phyloP scores from a whole-genome alignment of 805 yeast genomes.

The Tetrapisispora pingtungensis region DNA sequence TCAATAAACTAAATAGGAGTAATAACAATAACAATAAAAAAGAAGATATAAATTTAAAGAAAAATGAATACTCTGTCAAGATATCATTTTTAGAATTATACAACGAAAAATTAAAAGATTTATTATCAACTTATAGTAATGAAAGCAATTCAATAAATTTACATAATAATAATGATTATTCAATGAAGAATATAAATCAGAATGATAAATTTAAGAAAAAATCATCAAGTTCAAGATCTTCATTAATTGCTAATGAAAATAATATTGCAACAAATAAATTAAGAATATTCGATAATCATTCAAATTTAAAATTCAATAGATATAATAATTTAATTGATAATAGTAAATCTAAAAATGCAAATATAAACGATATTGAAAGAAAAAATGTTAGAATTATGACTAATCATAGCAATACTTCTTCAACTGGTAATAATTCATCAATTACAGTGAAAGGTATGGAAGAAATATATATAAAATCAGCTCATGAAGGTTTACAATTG shows the following conservation, averaged over 20 bases:
- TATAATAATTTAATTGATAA: background rate
- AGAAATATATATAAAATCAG: conserved; percentile 39
- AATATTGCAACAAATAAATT: background rate
- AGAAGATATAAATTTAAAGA: background rate
- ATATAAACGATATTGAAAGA: conserved; percentile 29
- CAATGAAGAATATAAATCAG: too few species aligned
- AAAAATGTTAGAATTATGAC: conserved; percentile 49
- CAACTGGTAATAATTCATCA: conserved; percentile 16
- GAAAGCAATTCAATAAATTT: background rate
- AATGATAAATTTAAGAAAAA: background rate
- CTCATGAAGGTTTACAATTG: conserved; percentile 41
- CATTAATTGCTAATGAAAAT: background rate
- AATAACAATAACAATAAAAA: background rate
- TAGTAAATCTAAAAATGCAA: background rate
- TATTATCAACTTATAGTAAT: conserved; percentile 31
- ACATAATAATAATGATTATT: too few species aligned
- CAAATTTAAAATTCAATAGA: background rate
- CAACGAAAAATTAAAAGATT: conserved; percentile 69
- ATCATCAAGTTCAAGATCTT: background rate
- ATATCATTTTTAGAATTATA: conserved; percentile 72
- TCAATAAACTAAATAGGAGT: too few species aligned
- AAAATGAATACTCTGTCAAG: conserved; percentile 48
- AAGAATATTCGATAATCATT: background rate
- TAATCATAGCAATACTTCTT: conserved; percentile 60
- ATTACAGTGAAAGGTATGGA: conserved; percentile 50